Evolutionary conservation across 371 early-diverging fungal genomes (phyloP).

Genomic region (Apophysomyces ossiformis): DNA sequence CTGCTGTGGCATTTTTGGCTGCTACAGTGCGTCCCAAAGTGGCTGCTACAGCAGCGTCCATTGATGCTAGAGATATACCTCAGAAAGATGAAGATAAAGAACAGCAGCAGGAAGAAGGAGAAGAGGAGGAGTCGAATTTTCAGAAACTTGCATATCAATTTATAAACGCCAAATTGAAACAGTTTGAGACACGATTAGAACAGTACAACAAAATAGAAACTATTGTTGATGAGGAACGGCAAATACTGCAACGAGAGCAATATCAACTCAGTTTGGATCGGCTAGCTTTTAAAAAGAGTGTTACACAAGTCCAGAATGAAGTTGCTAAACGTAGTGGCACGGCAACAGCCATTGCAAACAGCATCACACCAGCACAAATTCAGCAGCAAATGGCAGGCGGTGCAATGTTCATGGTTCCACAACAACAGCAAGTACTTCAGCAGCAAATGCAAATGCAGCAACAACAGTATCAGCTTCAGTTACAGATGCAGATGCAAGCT

Average conservation of each 20-base stretch:
- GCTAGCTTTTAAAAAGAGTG: conserved; percentile 55
- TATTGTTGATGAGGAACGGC: conserved; percentile 66
- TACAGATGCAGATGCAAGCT: conserved; percentile 13
- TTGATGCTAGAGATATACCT: conserved; percentile 8
- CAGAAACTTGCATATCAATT: conserved; percentile 55
- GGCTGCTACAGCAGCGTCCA: conserved; percentile 79
- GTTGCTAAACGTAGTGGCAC: conserved; percentile 34
- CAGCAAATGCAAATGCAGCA: conserved; percentile 12
- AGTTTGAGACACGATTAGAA: conserved; percentile 77
- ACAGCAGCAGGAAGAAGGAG: conserved; percentile 14
- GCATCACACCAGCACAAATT: conserved; percentile 12
- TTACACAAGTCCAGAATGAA: conserved; percentile 52
- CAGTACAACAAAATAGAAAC: conserved; percentile 88
- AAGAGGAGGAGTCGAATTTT: conserved; percentile 9
- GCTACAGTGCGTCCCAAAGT: conserved; percentile 93
- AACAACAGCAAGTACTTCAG: conserved; percentile 5
- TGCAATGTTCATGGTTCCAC: conserved; percentile 10
- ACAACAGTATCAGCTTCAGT: conserved; percentile 13
- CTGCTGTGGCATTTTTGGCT: conserved; percentile 94
- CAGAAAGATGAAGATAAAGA: conserved; percentile 16
- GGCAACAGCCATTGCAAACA: conserved; percentile 30
- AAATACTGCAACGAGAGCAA: conserved; percentile 85
- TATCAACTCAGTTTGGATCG: conserved; percentile 79
- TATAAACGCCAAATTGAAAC: conserved; percentile 77
- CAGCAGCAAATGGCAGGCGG: conserved; percentile 12